Evolutionary conservation across 805 yeast species (phyloP).

Genomic region (Saccharomyces cerevisiae): DNA sequence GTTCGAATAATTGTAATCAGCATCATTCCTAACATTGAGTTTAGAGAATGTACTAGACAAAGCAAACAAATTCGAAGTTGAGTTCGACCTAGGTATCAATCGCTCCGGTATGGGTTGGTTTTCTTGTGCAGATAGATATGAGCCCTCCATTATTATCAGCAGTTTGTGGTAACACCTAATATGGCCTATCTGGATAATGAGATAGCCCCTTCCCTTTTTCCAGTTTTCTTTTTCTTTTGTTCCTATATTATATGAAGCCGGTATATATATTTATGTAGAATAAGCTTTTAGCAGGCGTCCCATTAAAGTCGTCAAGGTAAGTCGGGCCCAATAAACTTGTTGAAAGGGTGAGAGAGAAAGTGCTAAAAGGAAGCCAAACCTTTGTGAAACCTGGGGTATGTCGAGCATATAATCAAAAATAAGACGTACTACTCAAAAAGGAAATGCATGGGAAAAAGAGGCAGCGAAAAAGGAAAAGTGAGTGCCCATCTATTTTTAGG

Average conservation of each 20-base stretch:
- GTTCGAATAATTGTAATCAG: background rate
- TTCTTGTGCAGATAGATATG: background rate
- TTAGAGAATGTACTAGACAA: background rate
- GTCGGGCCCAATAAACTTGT: background rate
- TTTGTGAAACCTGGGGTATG: background rate
- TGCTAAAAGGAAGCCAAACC: background rate
- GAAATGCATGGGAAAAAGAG: background rate
- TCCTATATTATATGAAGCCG: background rate
- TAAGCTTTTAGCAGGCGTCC: background rate
- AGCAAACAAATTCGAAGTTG: conserved; percentile 5
- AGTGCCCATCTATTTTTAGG: background rate
- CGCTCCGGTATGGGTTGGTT: conserved; percentile 1
- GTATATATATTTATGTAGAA: background rate
- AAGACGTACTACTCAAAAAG: background rate
- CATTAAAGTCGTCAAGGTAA: background rate
- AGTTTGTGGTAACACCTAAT: background rate
- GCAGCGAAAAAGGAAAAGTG: background rate
- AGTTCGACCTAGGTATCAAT: conserved; percentile 5
- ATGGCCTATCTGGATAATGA: background rate
- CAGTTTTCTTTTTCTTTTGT: background rate
- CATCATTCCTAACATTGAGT: background rate
- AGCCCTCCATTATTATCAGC: background rate
- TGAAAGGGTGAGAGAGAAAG: background rate
- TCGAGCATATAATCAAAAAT: background rate
- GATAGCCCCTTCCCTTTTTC: too few relatives aligned